These are phyloP conservation scores for Eucalyptus curtisii DNA, from an alignment of 345 rosid species.

Conservation along the genomic window DNA sequence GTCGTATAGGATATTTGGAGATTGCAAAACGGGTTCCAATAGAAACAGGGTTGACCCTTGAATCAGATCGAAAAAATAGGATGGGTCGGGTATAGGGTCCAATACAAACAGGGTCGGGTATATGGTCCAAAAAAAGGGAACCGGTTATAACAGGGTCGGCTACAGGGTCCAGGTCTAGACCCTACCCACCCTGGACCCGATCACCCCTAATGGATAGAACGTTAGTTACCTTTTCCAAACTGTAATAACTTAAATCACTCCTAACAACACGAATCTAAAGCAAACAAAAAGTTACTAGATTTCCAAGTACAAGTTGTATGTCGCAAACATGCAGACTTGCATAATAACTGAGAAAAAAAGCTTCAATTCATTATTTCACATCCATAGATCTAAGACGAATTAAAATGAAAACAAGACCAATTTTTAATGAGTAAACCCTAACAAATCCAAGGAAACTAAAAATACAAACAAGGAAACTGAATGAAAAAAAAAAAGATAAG, in stretches of 20 bases:
- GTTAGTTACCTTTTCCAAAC: neutral
- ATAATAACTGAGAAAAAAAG: neutral
- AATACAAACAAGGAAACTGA: neutral
- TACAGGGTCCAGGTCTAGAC: too few species aligned
- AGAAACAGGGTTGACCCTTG: too few species aligned
- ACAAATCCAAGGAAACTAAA: neutral
- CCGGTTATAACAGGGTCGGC: too few species aligned
- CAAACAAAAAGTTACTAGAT: neutral
- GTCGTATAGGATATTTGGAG: too few species aligned
- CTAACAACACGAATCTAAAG: neutral
- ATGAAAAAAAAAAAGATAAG: neutral
- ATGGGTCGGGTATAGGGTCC: too few species aligned
- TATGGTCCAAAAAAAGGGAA: too few species aligned
- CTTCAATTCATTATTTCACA: neutral
- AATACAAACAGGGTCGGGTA: too few species aligned
- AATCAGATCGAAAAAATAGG: too few species aligned
- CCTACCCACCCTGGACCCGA: too few species aligned
- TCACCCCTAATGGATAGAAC: neutral
- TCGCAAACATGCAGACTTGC: neutral
- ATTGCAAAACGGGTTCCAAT: too few species aligned
- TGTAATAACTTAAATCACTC: neutral
- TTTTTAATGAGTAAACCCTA: neutral
- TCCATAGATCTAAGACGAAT: neutral
- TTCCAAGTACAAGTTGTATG: neutral
- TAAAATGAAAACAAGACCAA: neutral